A percentile compares a stretch with the other conserved stretches of the same genome.
phyloP scores from a whole-genome alignment of 1,284 basidiomycete genomes.

The Anthracocystis panici-leucophaei region DNA sequence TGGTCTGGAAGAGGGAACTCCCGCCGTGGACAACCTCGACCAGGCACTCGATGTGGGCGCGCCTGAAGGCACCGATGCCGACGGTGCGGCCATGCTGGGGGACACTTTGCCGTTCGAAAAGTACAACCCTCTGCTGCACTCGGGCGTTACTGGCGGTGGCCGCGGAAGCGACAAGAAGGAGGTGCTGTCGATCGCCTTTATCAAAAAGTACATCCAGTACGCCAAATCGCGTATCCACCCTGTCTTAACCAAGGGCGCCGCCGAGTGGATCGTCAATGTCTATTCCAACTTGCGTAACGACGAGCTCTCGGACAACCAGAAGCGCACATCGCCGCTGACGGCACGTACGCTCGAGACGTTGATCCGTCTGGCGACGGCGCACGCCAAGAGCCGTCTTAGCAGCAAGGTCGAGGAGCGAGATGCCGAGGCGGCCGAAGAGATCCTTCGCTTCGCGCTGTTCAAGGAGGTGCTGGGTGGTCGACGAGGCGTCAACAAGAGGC shows the following conservation, averaged over 20 bases:
- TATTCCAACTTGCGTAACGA: constrained; percentile 94
- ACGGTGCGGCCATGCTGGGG: constrained; percentile 54
- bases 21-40: constrained; percentile 85
- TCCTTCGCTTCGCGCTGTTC: constrained; percentile 96
- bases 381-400: constrained; percentile 94
- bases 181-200: constrained; percentile 90
- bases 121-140: constrained; percentile 93
- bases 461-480: constrained; percentile 87
- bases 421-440: constrained; percentile 90
- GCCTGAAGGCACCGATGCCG: constrained; percentile 57
- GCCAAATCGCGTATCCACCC: constrained; percentile 83
- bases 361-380: constrained; percentile 96
- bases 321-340: constrained; percentile 96
- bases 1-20: constrained; percentile 88
- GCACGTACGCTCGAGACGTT: constrained; percentile 98
- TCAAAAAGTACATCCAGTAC: constrained; percentile 99
- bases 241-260: constrained; percentile 88
- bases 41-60: constrained; percentile 67
- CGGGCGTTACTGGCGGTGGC: constrained; percentile 75
- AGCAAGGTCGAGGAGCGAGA: constrained; percentile 85
- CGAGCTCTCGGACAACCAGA: constrained; percentile 88
- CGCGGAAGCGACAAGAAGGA: constrained; percentile 74
- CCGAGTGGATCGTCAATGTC: constrained; percentile 92
- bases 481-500: constrained; percentile 73
- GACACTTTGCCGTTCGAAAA: constrained; percentile 78